Evolutionary conservation across 352 stramenopile species (phyloP).

Genomic region (Globisporangium echinulatum): DNA sequence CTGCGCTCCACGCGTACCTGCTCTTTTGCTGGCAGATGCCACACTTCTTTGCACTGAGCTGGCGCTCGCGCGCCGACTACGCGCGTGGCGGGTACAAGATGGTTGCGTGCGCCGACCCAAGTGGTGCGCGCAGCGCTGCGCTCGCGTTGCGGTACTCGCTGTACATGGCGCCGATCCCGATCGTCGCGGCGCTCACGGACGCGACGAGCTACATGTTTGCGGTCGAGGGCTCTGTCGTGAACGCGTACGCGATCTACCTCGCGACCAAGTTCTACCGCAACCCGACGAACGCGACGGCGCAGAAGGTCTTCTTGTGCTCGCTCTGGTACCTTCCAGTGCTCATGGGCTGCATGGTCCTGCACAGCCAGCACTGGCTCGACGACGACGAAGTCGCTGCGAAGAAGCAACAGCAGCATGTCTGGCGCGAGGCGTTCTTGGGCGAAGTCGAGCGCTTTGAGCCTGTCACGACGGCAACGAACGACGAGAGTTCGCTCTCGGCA

Average conservation of each 20-base stretch:
- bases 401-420: conserved; percentile 47
- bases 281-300: conserved; percentile 91
- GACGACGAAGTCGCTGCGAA: conserved; percentile 62
- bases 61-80: conserved; percentile 93
- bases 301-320: conserved; percentile 96
- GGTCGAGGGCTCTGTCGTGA: conserved; percentile 94
- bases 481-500: conserved; percentile 52
- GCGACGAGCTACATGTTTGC: conserved; percentile 99
- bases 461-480: conserved; percentile 18
- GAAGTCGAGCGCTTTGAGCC: conserved; percentile 63
- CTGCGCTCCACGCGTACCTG: conserved; percentile 71
- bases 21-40: conserved; percentile 99
- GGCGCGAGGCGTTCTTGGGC: conserved; percentile 68
- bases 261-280: conserved; percentile 94
- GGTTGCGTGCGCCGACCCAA: conserved; percentile 91
- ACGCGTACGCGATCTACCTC: conserved; percentile 93
- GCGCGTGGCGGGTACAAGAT: conserved; percentile 92
- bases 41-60: conserved; percentile 99
- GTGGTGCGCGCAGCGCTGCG: conserved; percentile 86
- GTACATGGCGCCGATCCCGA: conserved; percentile 92
- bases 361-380: conserved; percentile 90
- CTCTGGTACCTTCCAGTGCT: conserved; percentile 98
- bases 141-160: conserved; percentile 93
- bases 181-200: conserved; percentile 87
- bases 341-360: conserved; percentile 96